Evolutionary conservation across 768 basidiomycete species (phyloP).

Genomic region (Panaeolus papilionaceus): DNA sequence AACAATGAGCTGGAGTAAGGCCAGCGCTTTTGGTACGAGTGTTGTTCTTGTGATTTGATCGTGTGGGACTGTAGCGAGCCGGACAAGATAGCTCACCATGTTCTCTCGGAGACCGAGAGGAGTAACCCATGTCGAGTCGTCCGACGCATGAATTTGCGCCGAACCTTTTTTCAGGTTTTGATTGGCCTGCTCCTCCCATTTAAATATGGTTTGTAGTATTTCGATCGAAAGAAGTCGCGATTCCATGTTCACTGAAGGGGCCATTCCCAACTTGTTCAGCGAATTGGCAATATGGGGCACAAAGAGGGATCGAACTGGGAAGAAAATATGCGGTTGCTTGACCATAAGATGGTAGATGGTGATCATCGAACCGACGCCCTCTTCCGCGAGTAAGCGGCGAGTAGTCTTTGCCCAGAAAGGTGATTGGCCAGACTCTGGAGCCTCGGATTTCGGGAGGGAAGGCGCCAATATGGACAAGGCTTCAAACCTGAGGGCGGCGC

Average conservation of each 20-base stretch:
- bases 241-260: slow-evolving; percentile 72
- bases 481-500: slow-evolving; percentile 77
- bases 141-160: slow-evolving; percentile 29
- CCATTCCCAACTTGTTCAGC: slow-evolving; percentile 86
- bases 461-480: slow-evolving; percentile 89
- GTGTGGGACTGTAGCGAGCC: slow-evolving; percentile 76
- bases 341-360: slow-evolving; percentile 93
- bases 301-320: slow-evolving; percentile 90
- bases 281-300: slow-evolving; percentile 93
- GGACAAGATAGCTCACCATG: slow-evolving; percentile 95
- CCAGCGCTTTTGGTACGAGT: slow-evolving; percentile 67
- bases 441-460: slow-evolving; percentile 70
- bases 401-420: slow-evolving; percentile 89
- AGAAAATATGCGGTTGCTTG: slow-evolving; percentile 91
- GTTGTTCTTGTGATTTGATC: slow-evolving; percentile 54
- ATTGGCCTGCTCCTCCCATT: slow-evolving; percentile 84
- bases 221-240: slow-evolving; percentile 90
- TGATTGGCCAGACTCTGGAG: slow-evolving; percentile 56
- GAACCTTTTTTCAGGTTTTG: slow-evolving; percentile 32
- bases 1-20: slow-evolving; percentile 77
- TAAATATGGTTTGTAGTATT: slow-evolving; percentile 88
- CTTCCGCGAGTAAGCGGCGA: slow-evolving; percentile 86
- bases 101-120: slow-evolving; percentile 85
- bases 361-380: slow-evolving; percentile 73
- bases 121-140: slow-evolving; percentile 64